Percentiles rank a stretch among this genome's conserved stretches.
Conservation (phyloP, 2,329 filamentous ascomycete species). For the Colletotrichum euphorbiae region DNA sequence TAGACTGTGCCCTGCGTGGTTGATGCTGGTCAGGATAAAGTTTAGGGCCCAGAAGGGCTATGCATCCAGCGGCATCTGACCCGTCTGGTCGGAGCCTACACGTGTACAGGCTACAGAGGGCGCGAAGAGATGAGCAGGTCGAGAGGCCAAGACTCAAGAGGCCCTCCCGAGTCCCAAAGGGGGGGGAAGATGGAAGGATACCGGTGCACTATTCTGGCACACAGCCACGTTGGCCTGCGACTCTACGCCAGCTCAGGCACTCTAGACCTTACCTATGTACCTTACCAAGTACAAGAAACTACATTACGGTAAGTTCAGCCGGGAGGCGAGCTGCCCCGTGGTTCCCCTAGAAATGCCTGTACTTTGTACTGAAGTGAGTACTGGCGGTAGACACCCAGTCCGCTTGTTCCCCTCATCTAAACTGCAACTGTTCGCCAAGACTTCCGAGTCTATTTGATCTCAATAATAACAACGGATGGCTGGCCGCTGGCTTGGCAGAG, state of each 20-base stretch:
- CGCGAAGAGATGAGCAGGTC: conserved; percentile 15
- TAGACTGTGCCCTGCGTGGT: conserved; percentile 20
- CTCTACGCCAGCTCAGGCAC: neutral
- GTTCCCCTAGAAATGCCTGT: too few species aligned
- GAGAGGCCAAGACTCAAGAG: conserved; percentile 10
- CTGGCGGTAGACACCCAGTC: neutral
- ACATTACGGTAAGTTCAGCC: neutral
- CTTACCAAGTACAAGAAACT: too few species aligned
- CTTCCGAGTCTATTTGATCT: neutral
- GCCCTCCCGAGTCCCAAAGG: neutral
- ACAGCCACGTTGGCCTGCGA: conserved; percentile 21
- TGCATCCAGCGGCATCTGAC: neutral
- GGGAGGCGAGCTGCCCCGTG: neutral
- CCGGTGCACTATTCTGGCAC: conserved; percentile 10
- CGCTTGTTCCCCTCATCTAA: conserved; percentile 3
- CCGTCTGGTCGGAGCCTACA: conserved; percentile 1
- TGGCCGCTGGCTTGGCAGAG: neutral
- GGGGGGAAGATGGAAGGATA: neutral
- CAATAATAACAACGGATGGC: too few species aligned
- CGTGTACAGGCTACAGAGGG: conserved; percentile 10
- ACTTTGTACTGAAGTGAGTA: too few species aligned
- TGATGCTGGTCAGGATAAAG: conserved; percentile 34
- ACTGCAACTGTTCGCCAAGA: conserved; percentile 7
- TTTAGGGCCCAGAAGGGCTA: conserved; percentile 20
- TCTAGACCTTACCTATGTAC: neutral